phyloP scores from a whole-genome alignment of 2,329 filamentous ascomycete genomes.

The Aspergillus phoenicis region DNA sequence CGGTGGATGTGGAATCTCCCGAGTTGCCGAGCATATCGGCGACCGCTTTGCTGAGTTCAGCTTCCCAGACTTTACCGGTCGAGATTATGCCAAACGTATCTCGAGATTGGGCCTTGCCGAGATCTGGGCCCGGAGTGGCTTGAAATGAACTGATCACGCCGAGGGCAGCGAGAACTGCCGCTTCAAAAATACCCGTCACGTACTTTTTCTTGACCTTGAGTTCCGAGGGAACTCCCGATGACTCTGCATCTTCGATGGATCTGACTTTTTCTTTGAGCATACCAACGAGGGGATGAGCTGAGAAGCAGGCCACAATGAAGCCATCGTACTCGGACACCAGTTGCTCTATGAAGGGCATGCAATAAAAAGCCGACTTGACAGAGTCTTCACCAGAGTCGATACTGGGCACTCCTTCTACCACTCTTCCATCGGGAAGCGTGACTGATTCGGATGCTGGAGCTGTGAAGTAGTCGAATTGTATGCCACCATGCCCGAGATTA shows the following conservation, averaged over 20 bases:
- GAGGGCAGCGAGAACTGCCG: conserved; percentile 68
- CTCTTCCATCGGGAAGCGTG: conserved; percentile 33
- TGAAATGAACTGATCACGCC: conserved; percentile 53
- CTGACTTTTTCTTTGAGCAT: conserved; percentile 54
- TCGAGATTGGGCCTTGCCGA: conserved; percentile 43
- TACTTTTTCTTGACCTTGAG: conserved; percentile 45
- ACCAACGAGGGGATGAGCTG: conserved; percentile 74
- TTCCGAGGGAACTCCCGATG: conserved; percentile 30
- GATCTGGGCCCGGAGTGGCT: conserved; percentile 25
- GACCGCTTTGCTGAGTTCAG: conserved; percentile 69
- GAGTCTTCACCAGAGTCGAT: conserved; percentile 79
- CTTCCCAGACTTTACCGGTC: conserved; percentile 82
- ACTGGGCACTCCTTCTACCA: conserved; percentile 62
- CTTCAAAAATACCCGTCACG: conserved; percentile 85
- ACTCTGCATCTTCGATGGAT: conserved; percentile 23
- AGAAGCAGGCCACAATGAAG: conserved; percentile 88
- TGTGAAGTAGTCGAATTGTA: conserved; percentile 45
- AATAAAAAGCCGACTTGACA: conserved; percentile 61
- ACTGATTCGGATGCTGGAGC: conserved; percentile 35
- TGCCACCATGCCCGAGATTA: conserved; percentile 38
- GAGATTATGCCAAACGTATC: conserved; percentile 80
- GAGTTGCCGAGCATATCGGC: conserved; percentile 61
- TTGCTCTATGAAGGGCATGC: conserved; percentile 58
- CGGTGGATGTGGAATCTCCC: conserved; percentile 33
- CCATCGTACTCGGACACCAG: conserved; percentile 59